Base-by-base conservation (phyloP, 805 yeast genomes). In the Pichia occidentalis region DNA sequence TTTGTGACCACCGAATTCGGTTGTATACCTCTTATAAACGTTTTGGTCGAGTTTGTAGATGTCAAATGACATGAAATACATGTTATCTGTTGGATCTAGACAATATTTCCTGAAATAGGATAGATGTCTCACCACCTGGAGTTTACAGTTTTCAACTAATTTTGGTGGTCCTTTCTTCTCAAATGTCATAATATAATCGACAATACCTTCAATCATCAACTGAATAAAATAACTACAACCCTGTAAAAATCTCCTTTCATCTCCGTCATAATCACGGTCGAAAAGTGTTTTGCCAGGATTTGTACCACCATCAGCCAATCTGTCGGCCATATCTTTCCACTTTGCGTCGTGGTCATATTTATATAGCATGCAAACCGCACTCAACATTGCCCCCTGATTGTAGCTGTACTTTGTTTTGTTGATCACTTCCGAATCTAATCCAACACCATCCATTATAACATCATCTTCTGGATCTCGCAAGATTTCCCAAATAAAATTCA, bases 161-260 rank as follows among this genome's bases (percentile, higher is more conserved):
- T 61, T 48, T 40, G 61, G 61, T 2, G 65, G 63, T 17, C 72
- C 77, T 4, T 37, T 31, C 6, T 32, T 24, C 20, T 30, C 23
- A 36, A 75, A 64, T 29, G 65, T 67, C 47, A 75, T 54, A 49
- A 75, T 52, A 55, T 75, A 80, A 53, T 80, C 85, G 5, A 83
- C 81, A 34, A 78, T 61, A 0, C 86, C 86, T 54, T 77, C 85
- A 29, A 77, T 64, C 34, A 80, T 59, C 46, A 80, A 63, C 53
- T 79, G 86, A 38, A 73, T 68, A 53, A 78, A 80, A 58, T 73
- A 75, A 1, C 80, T 68, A 11, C 73, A 61, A 49, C 78, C 85
- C 47, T 80, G 67, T 75, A 82, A 79, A 59, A 70, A 77, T 37
- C 86, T 61, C 48, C 69, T 67, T 9, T 63, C 67, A 51, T 62